A percentile compares a stretch with the other conserved stretches of the same genome.
Conservation (phyloP, 306 rosid species). For the Trifolium fragiferum region DNA sequence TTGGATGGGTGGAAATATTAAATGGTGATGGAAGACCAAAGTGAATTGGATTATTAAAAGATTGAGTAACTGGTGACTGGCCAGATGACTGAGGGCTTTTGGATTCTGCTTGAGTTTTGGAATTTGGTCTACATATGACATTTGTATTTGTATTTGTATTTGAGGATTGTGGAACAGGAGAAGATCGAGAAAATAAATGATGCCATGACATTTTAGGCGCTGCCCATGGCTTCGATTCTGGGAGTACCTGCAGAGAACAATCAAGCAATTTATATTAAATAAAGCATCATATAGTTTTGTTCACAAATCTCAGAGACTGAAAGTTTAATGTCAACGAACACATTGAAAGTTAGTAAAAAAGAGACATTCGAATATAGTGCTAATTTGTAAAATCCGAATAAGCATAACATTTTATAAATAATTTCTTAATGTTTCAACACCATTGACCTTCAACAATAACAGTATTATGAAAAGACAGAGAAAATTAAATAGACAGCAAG, state of each 20-base stretch:
- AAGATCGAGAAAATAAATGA: slow-evolving; percentile 86
- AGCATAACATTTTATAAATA: not conserved
- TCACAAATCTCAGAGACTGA: slow-evolving; percentile 8
- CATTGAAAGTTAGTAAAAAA: not conserved
- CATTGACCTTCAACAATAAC: slow-evolving; percentile 24
- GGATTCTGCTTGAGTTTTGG: slow-evolving; percentile 68
- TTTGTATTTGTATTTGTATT: slow-evolving; percentile 71
- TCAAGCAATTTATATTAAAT: slow-evolving; percentile 32
- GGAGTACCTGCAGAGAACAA: slow-evolving; percentile 68
- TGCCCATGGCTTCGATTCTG: slow-evolving; percentile 67
- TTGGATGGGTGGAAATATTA: slow-evolving; percentile 61
- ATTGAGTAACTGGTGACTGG: slow-evolving; percentile 61
- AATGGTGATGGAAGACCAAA: slow-evolving; percentile 95
- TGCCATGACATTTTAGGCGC: slow-evolving; percentile 95
- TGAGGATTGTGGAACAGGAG: slow-evolving; percentile 64
- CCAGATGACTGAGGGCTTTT: slow-evolving; percentile 62
- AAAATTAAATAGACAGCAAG: slow-evolving; percentile 34
- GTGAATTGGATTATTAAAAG: slow-evolving; percentile 81
- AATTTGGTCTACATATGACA: slow-evolving; percentile 86
- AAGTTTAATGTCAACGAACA: slow-evolving; percentile 13
- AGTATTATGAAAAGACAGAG: slow-evolving; percentile 10
- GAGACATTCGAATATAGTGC: slow-evolving; percentile 17
- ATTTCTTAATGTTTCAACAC: slow-evolving; percentile 14
- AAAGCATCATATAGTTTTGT: slow-evolving; percentile 13
- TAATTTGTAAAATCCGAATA: not conserved